Evolutionary conservation across 148 eudicot species (phyloP).

Genomic region (Amaranthus cruentus): DNA sequence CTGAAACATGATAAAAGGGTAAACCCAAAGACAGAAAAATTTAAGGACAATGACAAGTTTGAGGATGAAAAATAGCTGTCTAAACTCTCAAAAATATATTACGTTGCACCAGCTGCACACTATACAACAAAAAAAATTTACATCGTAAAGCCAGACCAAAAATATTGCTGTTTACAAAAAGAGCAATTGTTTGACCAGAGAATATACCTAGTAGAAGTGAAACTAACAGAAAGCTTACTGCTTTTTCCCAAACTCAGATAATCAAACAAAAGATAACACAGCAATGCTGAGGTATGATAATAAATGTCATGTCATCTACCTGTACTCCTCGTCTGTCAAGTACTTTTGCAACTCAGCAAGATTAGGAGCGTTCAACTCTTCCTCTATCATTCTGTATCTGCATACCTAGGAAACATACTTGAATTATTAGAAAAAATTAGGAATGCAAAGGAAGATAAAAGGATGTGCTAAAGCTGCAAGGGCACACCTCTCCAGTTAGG

Average conservation of each 20-base stretch:
- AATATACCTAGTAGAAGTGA: neutral
- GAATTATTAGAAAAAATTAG: neutral
- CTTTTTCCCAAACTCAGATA: neutral
- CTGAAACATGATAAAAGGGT: constrained; percentile 38
- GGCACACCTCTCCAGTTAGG: neutral
- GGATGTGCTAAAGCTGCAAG: neutral
- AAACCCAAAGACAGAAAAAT: neutral
- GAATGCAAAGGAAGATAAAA: neutral
- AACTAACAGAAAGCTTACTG: neutral
- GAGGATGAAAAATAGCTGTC: neutral
- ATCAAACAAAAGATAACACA: neutral
- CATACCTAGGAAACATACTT: constrained; percentile 48
- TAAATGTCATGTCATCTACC: constrained; percentile 29
- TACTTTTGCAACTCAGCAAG: constrained; percentile 76
- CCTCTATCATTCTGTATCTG: constrained; percentile 75
- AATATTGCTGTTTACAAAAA: neutral
- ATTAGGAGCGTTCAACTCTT: constrained; percentile 72
- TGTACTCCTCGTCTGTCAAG: constrained; percentile 80
- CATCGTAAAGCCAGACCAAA: neutral
- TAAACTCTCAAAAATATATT: neutral
- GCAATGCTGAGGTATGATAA: constrained; percentile 6
- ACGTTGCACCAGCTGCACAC: neutral
- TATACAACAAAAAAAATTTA: neutral
- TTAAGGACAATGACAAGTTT: neutral
- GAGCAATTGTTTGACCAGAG: neutral